phyloP scores from a whole-genome alignment of 2,329 filamentous ascomycete species.

The Ambrosiella beaveri region DNA sequence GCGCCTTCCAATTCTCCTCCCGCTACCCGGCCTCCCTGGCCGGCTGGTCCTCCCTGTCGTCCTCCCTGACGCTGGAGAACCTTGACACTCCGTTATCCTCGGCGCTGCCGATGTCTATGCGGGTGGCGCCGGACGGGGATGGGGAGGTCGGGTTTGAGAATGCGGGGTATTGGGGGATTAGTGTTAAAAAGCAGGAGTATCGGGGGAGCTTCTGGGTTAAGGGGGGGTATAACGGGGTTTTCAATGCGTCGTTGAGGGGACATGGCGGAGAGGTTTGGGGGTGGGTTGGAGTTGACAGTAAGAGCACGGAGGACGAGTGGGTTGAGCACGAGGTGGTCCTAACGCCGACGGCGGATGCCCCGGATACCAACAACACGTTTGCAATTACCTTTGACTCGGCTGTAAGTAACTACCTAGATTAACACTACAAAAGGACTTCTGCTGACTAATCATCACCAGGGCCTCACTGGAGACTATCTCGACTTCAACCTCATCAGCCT shows the following conservation, averaged over 20 bases:
- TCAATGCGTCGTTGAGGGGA: conserved; percentile 30
- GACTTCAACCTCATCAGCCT: conserved; percentile 42
- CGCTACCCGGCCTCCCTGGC: conserved; percentile 26
- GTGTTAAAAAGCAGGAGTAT: conserved; percentile 30
- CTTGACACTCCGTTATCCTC: conserved; percentile 31
- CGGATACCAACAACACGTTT: conserved; percentile 39
- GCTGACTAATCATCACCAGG: conserved; percentile 16
- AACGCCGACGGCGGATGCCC: conserved; percentile 27
- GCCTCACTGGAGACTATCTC: conserved; percentile 24
- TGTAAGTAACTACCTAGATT: conserved; percentile 14
- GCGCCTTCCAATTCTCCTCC: conserved; percentile 45
- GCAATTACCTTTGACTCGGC: conserved; percentile 33
- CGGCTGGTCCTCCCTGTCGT: conserved; percentile 29
- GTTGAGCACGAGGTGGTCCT: conserved; percentile 33
- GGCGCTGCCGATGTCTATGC: conserved; percentile 34
- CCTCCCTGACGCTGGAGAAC: conserved; percentile 29
- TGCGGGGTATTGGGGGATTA: conserved; percentile 41
- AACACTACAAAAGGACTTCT: background rate
- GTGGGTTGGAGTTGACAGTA: conserved; percentile 28
- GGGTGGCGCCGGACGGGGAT: conserved; percentile 22
- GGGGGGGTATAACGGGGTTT: conserved; percentile 29
- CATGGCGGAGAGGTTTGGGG: conserved; percentile 29
- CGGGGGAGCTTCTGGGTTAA: conserved; percentile 36
- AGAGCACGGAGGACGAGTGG: conserved; percentile 26
- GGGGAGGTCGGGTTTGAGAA: conserved; percentile 30